phyloP scores from a whole-genome alignment of 1,284 basidiomycete species.

The Rhodotorula sp. region DNA sequence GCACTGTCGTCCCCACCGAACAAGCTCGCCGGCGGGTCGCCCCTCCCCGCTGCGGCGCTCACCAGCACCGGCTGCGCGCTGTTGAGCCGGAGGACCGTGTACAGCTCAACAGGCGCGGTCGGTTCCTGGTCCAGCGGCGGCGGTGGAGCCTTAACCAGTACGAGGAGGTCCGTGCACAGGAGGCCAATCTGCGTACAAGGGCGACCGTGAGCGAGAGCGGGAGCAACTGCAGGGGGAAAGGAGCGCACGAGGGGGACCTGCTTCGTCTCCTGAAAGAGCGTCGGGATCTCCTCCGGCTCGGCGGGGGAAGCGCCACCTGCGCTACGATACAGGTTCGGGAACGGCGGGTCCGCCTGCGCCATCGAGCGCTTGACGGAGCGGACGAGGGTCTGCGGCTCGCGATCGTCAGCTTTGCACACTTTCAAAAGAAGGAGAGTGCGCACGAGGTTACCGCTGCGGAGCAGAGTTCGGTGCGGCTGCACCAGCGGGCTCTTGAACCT shows the following conservation, averaged over 20 bases:
- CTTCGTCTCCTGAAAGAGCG: conserved; percentile 17
- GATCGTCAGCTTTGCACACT: neutral
- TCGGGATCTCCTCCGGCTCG: conserved; percentile 11
- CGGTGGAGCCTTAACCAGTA: conserved; percentile 74
- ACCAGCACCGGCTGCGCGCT: conserved; percentile 2
- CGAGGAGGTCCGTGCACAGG: conserved; percentile 87
- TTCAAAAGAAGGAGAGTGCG: neutral
- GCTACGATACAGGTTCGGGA: conserved; percentile 6
- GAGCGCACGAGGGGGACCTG: conserved; percentile 15
- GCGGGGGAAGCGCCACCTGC: neutral
- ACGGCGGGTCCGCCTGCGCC: conserved; percentile 67
- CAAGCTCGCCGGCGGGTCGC: conserved; percentile 78
- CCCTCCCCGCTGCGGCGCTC: neutral
- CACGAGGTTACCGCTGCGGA: conserved; percentile 48
- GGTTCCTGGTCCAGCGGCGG: conserved; percentile 69
- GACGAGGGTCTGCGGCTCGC: conserved; percentile 55
- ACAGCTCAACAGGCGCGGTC: conserved; percentile 74
- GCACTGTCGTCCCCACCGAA: conserved; percentile 32
- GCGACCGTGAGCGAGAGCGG: neutral
- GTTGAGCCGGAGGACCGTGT: conserved; percentile 81
- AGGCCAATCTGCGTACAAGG: conserved; percentile 54
- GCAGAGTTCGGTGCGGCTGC: conserved; percentile 84
- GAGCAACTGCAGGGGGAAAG: neutral
- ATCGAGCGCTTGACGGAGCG: conserved; percentile 73
- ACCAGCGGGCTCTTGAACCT: conserved; percentile 93